Evolutionary conservation across 169 alveolate genomes (phyloP), one percentile per base, ranked within the genome.

Genomic region (Eimeria falciformis): DNA sequence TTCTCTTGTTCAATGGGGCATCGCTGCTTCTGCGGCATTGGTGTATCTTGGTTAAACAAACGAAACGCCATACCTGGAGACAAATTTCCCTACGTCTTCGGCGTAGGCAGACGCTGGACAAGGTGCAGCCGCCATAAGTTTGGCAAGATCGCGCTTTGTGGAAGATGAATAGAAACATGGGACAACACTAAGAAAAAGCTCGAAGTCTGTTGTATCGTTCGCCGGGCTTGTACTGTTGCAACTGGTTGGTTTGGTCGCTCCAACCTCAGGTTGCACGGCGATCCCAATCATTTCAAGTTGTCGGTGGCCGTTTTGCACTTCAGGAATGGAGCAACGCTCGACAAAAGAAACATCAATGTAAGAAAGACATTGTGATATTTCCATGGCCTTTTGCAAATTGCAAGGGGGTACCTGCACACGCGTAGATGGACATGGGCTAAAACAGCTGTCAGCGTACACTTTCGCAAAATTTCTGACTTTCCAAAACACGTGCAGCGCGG

Each of bases 301-400:
- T 1, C 58, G 18, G 2, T 17, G 69, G 69, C n/a, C 45, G 12
- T 5, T 18, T 1, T 50, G 66, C 29, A 23, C n/a, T 14, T 25
- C 50, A 7, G 88, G 46, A 9, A 18, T 40, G 5, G 71, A 50
- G 9, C 33, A 50, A 45, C 50, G 12, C 1, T 21, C 1, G 14
- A 17, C 40, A 5, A 47, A 46, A 17, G 56, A n/a, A 12, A 40
- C 27, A 23, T 0, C 0, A 3, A 79, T 29, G 88, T 2, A 29
- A 21, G 88, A 79, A 29, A 79, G 9, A 33, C 53, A 79, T 3
- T 79, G 88, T 40, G 55, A 46, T 3, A 79, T 53, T 47, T 79
- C 88, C 27, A 53, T 62, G 45, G 1, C 1, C 65, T 53, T 79
- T 50, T 14, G 71, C 18, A 79, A 68, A n/a, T n/a, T n/a, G n/a